phyloP scores from a whole-genome alignment of 2,329 filamentous ascomycete species.

The Tolypocladium ophioglossoides region DNA sequence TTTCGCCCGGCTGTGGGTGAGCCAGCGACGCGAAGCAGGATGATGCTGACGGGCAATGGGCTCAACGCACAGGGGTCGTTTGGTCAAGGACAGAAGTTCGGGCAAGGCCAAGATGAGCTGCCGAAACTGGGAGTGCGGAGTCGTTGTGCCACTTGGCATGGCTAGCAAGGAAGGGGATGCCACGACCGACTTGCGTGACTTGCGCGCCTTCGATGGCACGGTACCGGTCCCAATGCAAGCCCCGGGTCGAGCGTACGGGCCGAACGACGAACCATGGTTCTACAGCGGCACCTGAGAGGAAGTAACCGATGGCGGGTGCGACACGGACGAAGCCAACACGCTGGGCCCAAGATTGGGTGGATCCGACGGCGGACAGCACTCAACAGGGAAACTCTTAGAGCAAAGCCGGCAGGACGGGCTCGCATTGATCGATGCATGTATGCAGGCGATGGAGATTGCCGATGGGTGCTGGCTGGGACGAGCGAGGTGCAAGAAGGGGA shows the following conservation, averaged over 20 bases:
- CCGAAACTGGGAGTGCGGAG: constrained; percentile 93
- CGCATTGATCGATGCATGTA: not conserved
- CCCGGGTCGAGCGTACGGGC: constrained; percentile 42
- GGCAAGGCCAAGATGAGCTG: constrained; percentile 67
- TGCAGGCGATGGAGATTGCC: not conserved
- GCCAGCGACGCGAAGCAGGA: not conserved
- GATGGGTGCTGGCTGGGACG: not conserved
- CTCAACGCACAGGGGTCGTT: constrained; percentile 53
- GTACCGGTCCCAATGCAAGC: constrained; percentile 55
- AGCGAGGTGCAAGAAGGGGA: not conserved
- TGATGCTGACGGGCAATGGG: constrained; percentile 2
- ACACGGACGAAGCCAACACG: not conserved
- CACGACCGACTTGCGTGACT: constrained; percentile 10
- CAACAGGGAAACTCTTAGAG: not conserved
- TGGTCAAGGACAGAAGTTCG: constrained; percentile 58
- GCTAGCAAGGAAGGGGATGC: constrained; percentile 4
- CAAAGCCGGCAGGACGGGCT: not conserved
- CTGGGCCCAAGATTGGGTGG: not conserved
- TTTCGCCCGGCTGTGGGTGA: constrained; percentile 1
- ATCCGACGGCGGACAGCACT: not conserved
- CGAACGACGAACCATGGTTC: constrained; percentile 31
- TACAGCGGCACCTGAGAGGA: constrained; percentile 17
- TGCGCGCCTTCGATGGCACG: constrained; percentile 36
- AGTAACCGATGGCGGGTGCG: not conserved
- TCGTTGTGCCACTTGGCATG: constrained; percentile 53